Conservation (phyloP, 805 yeast genomes). For the Brettanomyces bruxellensis region DNA sequence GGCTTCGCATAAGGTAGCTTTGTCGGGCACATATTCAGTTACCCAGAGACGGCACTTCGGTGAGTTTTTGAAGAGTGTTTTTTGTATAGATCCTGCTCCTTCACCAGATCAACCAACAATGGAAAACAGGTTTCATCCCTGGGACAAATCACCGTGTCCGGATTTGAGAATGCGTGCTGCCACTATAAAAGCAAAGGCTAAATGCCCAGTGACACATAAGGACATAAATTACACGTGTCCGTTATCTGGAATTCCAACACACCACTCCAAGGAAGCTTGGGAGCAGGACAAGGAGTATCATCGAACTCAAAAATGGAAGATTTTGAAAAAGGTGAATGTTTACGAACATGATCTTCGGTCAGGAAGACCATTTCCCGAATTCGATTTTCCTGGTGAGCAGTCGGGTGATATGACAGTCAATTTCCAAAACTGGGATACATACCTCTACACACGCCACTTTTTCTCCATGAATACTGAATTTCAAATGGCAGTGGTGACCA, state of each 20-base stretch:
- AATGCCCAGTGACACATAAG: constrained; percentile 81
- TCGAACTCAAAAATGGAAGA: constrained; percentile 52
- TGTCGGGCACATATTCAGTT: not conserved
- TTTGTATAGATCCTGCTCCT: constrained; percentile 49
- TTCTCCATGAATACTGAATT: constrained; percentile 96
- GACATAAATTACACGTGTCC: constrained; percentile 87
- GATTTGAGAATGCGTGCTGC: constrained; percentile 90
- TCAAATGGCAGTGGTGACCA: constrained; percentile 90
- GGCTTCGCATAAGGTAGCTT: not conserved
- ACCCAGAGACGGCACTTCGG: constrained; percentile 18
- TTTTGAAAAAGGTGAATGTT: constrained; percentile 77
- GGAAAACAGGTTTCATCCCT: constrained; percentile 68
- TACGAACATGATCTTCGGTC: constrained; percentile 93
- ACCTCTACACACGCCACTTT: constrained; percentile 85
- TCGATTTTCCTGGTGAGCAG: constrained; percentile 81
- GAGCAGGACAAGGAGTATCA: constrained; percentile 70
- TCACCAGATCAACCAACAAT: constrained; percentile 60
- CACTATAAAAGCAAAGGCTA: constrained; percentile 74
- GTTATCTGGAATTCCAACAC: constrained; percentile 92
- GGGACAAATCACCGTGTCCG: constrained; percentile 89
- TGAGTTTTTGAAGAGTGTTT: constrained; percentile 27
- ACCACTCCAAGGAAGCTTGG: constrained; percentile 87
- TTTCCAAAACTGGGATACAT: constrained; percentile 84
- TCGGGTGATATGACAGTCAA: constrained; percentile 68
- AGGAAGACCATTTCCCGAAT: constrained; percentile 92